Evolutionary conservation across 2,329 filamentous ascomycete species (phyloP), one percentile per base, ranked within the genome.

Genomic region (Byssochlamys sp.): DNA sequence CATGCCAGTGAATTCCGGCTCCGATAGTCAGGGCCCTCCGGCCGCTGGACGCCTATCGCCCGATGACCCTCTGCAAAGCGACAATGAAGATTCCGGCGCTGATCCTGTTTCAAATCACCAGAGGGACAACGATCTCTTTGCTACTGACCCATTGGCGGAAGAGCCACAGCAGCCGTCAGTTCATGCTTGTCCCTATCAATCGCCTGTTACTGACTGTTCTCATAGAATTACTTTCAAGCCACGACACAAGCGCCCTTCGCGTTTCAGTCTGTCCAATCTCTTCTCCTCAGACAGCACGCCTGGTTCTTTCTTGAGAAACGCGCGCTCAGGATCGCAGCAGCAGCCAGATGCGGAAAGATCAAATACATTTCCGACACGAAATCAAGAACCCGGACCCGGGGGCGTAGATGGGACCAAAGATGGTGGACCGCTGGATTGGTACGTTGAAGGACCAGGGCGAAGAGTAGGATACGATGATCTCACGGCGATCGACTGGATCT

Each of bases 401-500:
- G 67, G 66, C 39, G 29, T 67, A 10, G 66, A 70, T 48, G 57
- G 62, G 4, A 62, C 68, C 39, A 79, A 78, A 63, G 72, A 77
- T 50, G 74, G 73, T 2, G 71, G 63, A 1, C 67, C 73, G 28
- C 62, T 76, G 19, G 92, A 97, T 72, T 97, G 92, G 92, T 89
- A 95, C 69, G 81, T 87, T 53, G 92, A 96, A 73, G 91, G 90
- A 0, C 91, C 90, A 0, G 91, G 91, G 1, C 84, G 90, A 55
- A 84, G 94, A 68, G 91, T 96, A 39, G 92, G 89, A 56, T 99
- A 99, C 76, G 92, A 96, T 69, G 89, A 99, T 75, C 80, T 96
- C 71, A 96, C 92, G 14, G 92, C 94, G 58, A 99, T 99, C 71
- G 94, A 99, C 77, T 99, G 94, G 94, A 97, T 97, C 69, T 97